Percentiles rank a stretch among this genome's conserved stretches.
These are phyloP conservation scores for Mycena capillaripes DNA, from an alignment of 768 basidiomycete species.

Conservation along the genomic window DNA sequence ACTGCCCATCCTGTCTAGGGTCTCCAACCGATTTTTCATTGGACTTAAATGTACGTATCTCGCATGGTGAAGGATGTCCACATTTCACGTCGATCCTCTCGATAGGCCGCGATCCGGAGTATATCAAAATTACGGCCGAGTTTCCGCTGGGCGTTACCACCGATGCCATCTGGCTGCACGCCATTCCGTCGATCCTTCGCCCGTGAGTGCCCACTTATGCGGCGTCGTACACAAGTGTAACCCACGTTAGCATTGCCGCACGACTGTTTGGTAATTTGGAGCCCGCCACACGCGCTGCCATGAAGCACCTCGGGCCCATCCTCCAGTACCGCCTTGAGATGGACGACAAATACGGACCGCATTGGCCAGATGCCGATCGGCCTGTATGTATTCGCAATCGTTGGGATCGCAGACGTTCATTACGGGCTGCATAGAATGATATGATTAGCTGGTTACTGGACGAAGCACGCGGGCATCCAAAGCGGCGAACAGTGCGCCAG, in stretches of 20 bases:
- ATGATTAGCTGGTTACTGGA: slow-evolving; percentile 52
- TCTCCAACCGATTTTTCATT: slow-evolving; percentile 28
- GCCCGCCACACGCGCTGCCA: not conserved
- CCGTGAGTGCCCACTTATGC: slow-evolving; percentile 8
- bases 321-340: slow-evolving; percentile 27
- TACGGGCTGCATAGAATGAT: slow-evolving; percentile 45
- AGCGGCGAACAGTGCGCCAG: slow-evolving; percentile 14
- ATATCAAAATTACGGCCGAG: slow-evolving; percentile 22
- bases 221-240: not conserved
- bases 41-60: slow-evolving; percentile 23
- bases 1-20: slow-evolving; percentile 18
- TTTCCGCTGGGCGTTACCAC: slow-evolving; percentile 12
- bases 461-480: slow-evolving; percentile 28
- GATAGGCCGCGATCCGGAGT: slow-evolving; percentile 28
- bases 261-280: slow-evolving; percentile 24
- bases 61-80: not conserved
- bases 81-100: not conserved
- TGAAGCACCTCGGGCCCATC: slow-evolving; percentile 28
- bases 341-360: slow-evolving; percentile 29
- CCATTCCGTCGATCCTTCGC: slow-evolving; percentile 20
- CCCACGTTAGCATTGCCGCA: slow-evolving; percentile 14
- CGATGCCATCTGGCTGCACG: slow-evolving; percentile 10
- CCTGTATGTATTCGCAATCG: slow-evolving; percentile 1
- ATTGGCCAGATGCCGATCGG: slow-evolving; percentile 25
- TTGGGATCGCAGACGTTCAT: slow-evolving; percentile 17